These are phyloP conservation scores for Termitomyces sp. DNA, from an alignment of 768 basidiomycete genomes.

Conservation along the genomic window DNA sequence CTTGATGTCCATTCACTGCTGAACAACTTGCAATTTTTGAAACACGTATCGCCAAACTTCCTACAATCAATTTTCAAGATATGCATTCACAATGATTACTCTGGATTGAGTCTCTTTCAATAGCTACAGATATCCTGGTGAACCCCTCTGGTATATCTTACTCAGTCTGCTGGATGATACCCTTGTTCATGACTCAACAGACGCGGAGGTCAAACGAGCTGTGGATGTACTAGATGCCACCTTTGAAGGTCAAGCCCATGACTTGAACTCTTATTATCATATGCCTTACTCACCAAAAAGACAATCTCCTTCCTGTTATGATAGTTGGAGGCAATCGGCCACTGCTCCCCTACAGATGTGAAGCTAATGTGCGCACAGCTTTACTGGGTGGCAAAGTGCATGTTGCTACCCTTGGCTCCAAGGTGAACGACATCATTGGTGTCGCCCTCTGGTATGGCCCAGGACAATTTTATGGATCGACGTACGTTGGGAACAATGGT, in stretches of 20 bases:
- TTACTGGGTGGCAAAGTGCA: slow-evolving; percentile 25
- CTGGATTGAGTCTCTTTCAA: too few relatives aligned
- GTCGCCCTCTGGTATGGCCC: slow-evolving; percentile 29
- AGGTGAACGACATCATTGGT: slow-evolving; percentile 23
- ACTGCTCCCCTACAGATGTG: slow-evolving; percentile 11
- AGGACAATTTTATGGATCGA: slow-evolving; percentile 21
- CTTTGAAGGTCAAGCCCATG: slow-evolving; percentile 10
- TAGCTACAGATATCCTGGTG: too few relatives aligned
- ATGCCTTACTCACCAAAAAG: background rate
- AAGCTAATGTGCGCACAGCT: slow-evolving; percentile 18
- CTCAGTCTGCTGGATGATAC: background rate
- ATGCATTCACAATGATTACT: too few relatives aligned
- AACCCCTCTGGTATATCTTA: slow-evolving; percentile 8
- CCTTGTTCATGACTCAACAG: slow-evolving; percentile 1
- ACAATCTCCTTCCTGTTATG: slow-evolving; percentile 16
- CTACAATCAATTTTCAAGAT: too few relatives aligned
- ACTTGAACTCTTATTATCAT: background rate
- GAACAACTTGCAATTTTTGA: background rate
- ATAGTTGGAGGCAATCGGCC: slow-evolving; percentile 17
- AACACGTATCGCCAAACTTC: background rate
- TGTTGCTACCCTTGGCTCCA: slow-evolving; percentile 19
- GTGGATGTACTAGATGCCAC: slow-evolving; percentile 8
- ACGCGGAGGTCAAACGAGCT: slow-evolving; percentile 6
- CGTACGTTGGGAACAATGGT: slow-evolving; percentile 12
- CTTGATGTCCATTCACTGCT: background rate